Percentiles rank a stretch among this genome's conserved stretches.
These are phyloP conservation scores for Hippophae tibetana DNA, from an alignment of 306 rosid species.

Conservation along the genomic window DNA sequence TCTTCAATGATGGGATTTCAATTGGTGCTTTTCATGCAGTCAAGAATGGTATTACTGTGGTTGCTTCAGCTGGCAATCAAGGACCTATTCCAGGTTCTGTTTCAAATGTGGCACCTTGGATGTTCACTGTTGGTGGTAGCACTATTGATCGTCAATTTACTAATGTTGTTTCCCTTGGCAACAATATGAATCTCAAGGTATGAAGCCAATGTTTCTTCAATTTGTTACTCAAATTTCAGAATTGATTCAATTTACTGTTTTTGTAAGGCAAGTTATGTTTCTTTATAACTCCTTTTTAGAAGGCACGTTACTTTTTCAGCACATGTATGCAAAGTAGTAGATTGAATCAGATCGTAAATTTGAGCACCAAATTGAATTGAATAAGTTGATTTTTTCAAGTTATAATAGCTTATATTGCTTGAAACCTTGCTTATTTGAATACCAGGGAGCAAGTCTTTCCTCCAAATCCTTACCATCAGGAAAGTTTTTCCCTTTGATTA, in stretches of 20 bases:
- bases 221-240: no score
- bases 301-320: no score
- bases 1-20: constrained; percentile 9
- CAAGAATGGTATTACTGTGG: constrained; percentile 14
- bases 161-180: constrained; percentile 16
- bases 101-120: constrained; percentile 20
- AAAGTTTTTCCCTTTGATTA: constrained; percentile 41
- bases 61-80: constrained; percentile 16
- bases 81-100: constrained; percentile 16
- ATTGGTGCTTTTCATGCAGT: constrained; percentile 25
- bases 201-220: no score
- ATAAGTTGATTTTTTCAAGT: no score
- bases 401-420: not conserved
- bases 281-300: no score
- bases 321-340: no score
- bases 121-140: constrained; percentile 20
- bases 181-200: constrained; percentile 10
- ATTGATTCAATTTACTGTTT: not conserved
- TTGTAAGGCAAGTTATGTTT: no score
- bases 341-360: no score
- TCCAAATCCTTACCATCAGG: constrained; percentile 15
- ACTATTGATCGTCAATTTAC: constrained; percentile 19
- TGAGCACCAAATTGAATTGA: no score
- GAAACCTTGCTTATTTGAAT: not conserved
- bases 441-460: constrained; percentile 64